A percentile compares a stretch with the other conserved stretches of the same genome.
phyloP scores from a whole-genome alignment of 1,284 basidiomycete genomes.

The Austroboletus novae-zelandiae region DNA sequence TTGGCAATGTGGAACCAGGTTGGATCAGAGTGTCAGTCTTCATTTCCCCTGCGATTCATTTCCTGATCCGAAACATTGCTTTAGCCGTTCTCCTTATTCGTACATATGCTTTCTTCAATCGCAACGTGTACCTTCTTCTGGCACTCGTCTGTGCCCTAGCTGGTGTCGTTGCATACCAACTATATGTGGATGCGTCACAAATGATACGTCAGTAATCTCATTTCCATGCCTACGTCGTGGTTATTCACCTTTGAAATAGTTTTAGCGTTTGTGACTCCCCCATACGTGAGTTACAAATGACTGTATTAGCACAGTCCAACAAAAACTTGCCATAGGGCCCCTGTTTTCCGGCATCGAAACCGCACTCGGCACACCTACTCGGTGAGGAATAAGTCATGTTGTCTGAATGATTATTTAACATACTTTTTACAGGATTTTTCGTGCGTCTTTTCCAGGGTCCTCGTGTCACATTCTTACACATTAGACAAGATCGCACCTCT shows the following conservation, averaged over 20 bases:
- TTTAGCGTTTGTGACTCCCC: conserved; percentile 62
- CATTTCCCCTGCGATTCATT: neutral
- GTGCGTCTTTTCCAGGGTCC: conserved; percentile 39
- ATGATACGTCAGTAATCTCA: conserved; percentile 58
- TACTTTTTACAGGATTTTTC: conserved; percentile 55
- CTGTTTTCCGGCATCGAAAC: conserved; percentile 74
- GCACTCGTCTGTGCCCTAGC: conserved; percentile 60
- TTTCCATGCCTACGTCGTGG: neutral
- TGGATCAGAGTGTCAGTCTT: conserved; percentile 62
- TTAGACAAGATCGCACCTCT: conserved; percentile 66
- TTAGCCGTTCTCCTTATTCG: conserved; percentile 73
- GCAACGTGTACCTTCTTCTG: conserved; percentile 61
- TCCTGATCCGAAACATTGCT: conserved; percentile 18
- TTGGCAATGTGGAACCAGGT: conserved; percentile 85
- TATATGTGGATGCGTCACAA: conserved; percentile 71
- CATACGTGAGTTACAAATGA: conserved; percentile 43
- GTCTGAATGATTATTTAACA: conserved; percentile 9
- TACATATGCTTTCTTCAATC: conserved; percentile 81
- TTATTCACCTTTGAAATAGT: conserved; percentile 41
- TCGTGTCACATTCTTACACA: conserved; percentile 2
- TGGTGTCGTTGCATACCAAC: conserved; percentile 73
- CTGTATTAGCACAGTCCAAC: neutral
- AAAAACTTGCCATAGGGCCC: conserved; percentile 47
- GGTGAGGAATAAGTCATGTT: conserved; percentile 41
- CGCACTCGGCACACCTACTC: conserved; percentile 73